Evolutionary conservation across 2,329 filamentous ascomycete species (phyloP).

Genomic region (Cladosporium sp.): DNA sequence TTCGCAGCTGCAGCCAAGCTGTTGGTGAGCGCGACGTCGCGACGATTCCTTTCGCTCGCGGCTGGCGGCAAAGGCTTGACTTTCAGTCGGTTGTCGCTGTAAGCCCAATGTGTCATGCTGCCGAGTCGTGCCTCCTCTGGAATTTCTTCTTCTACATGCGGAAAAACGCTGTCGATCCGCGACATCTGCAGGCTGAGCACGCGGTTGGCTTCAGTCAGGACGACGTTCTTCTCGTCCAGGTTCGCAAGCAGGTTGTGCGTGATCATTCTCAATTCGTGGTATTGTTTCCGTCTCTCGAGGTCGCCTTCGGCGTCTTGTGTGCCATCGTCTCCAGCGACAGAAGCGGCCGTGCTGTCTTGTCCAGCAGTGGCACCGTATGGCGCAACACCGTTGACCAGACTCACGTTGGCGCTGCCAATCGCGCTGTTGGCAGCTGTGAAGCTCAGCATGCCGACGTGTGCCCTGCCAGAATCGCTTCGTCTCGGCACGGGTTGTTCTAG

Average conservation of each 20-base stretch:
- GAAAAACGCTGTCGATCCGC: slow-evolving; percentile 84
- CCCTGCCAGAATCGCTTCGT: slow-evolving; percentile 24
- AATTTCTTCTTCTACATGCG: slow-evolving; percentile 83
- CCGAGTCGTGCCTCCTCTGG: slow-evolving; percentile 93
- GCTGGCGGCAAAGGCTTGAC: slow-evolving; percentile 47
- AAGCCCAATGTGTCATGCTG: slow-evolving; percentile 92
- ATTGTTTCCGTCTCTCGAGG: slow-evolving; percentile 48
- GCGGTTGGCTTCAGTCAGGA: slow-evolving; percentile 88
- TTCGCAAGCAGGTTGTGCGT: slow-evolving; percentile 85
- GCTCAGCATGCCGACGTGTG: slow-evolving; percentile 31
- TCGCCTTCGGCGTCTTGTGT: slow-evolving; percentile 48
- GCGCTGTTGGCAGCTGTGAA: slow-evolving; percentile 43
- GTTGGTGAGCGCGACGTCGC: slow-evolving; percentile 75
- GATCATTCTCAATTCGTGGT: slow-evolving; percentile 73
- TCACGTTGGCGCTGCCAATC: slow-evolving; percentile 40
- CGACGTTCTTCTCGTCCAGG: slow-evolving; percentile 96
- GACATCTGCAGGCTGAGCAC: slow-evolving; percentile 80
- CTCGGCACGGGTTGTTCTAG: slow-evolving; percentile 47
- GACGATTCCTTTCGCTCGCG: slow-evolving; percentile 70
- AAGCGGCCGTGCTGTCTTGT: slow-evolving; percentile 29
- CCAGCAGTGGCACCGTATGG: slow-evolving; percentile 19
- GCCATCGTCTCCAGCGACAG: slow-evolving; percentile 29
- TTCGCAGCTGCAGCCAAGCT: slow-evolving; percentile 68
- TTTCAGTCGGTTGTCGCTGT: slow-evolving; percentile 71
- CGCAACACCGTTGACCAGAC: slow-evolving; percentile 39